Evolutionary conservation across 2,329 filamentous ascomycete species (phyloP), one percentile per base, ranked within the genome.

Genomic region (Fusarium sp.): DNA sequence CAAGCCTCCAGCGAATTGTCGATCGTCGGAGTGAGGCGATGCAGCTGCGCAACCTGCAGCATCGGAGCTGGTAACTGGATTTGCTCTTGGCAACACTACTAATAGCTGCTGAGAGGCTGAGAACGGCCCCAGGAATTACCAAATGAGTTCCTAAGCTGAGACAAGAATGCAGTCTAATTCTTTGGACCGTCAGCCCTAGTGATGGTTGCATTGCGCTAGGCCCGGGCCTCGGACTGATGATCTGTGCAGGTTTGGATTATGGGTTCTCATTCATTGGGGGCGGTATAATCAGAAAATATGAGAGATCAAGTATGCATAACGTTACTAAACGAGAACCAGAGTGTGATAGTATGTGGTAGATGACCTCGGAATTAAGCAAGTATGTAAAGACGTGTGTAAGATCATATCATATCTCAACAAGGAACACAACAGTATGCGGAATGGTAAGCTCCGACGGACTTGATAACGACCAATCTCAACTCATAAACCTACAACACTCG

Each of bases 181-280:
- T 48, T 41, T 55, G 11, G 49, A 24, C 55, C n/a, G 63, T 67
- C 46, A 67, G 57, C 64, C 54, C 64, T 67, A 67, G 56, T 46
- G 32, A 32, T 37, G 41, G 27, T 16, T 51, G 30, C 57, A 34
- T 53, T 57, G 46, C 63, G 32, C 64, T 67, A 62, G 63, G 64
- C 24, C 45, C 45, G 57, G 64, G 63, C 54, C 63, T 61, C 61
- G 22, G 34, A 52, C 25, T 27, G 12, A 27, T 64, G 29, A 48
- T 64, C 41, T 63, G 42, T 27, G 32, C 24, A 53, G 34, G 11
- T 41, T 16, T 41, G 12, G 45, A 41, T 13, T n/a, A 41, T 42
- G 49, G n/a, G 27, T 52, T n/a, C 29, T 13, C 29, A 30, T 13
- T 18, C 48, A 52, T 29, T 22, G 49, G 34, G 32, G 49, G 32